These are phyloP conservation scores for Fusarium mexicanum DNA, from an alignment of 2,329 filamentous ascomycete genomes.

Conservation along the genomic window DNA sequence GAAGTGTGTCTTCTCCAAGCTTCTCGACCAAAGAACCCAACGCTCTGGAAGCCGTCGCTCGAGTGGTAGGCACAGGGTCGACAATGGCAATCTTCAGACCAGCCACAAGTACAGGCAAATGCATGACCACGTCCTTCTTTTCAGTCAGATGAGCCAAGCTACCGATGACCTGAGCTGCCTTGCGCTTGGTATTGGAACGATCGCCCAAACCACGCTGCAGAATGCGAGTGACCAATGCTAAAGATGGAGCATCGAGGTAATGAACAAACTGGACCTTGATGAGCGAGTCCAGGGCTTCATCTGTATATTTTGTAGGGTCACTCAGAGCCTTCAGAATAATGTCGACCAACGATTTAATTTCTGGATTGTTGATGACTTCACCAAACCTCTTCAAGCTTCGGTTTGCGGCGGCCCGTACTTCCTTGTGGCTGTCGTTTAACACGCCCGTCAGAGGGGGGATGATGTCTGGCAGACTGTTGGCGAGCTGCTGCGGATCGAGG, in stretches of 20 bases:
- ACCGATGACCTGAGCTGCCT: constrained; percentile 96
- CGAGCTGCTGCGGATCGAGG: constrained; percentile 93
- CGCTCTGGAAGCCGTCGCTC: constrained; percentile 94
- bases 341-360: constrained; percentile 91
- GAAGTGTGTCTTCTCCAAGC: constrained; percentile 93
- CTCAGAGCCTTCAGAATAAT: constrained; percentile 96
- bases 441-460: constrained; percentile 95
- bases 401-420: constrained; percentile 91
- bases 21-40: constrained; percentile 98
- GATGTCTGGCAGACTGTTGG: constrained; percentile 91
- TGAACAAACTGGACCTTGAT: constrained; percentile 99
- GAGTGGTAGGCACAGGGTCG: constrained; percentile 94
- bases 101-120: constrained; percentile 90
- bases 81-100: constrained; percentile 90
- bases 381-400: constrained; percentile 97
- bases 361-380: constrained; percentile 97
- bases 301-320: constrained; percentile 96
- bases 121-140: constrained; percentile 89
- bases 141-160: constrained; percentile 97
- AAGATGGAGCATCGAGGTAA: constrained; percentile 95
- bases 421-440: constrained; percentile 97
- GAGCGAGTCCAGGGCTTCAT: constrained; percentile 89
- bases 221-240: constrained; percentile 94
- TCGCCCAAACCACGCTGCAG: constrained; percentile 91
- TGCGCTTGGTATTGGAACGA: constrained; percentile 93